Conservation (phyloP, 441 rosid genomes). For the Gossypium gossypioides region DNA sequence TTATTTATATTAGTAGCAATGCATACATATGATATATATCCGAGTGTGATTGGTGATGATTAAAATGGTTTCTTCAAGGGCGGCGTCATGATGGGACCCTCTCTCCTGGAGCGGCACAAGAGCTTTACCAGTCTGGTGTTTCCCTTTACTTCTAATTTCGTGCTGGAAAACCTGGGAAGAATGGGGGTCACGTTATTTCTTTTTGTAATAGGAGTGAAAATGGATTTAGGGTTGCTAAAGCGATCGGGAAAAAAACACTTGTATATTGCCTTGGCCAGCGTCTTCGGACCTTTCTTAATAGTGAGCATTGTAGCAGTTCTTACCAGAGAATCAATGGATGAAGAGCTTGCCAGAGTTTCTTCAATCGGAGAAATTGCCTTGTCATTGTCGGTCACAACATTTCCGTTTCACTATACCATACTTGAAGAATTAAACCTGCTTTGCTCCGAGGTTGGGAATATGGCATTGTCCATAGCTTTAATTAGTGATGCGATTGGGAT, state of each 20-base stretch:
- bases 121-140: constrained; percentile 17
- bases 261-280: constrained; percentile 26
- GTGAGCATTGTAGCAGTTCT: constrained; percentile 7
- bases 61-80: constrained; percentile 34
- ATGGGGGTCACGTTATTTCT: constrained; percentile 39
- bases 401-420: constrained; percentile 46
- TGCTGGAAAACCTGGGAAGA: constrained; percentile 39
- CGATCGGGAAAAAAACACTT: constrained; percentile 42
- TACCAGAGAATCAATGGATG: constrained; percentile 26
- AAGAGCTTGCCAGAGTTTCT: constrained; percentile 18
- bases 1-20: background rate
- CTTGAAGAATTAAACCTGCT: constrained; percentile 56
- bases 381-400: constrained; percentile 33
- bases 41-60: background rate
- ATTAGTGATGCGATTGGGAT: constrained; percentile 37
- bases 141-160: constrained; percentile 32
- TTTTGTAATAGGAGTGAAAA: constrained; percentile 44
- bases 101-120: constrained; percentile 39
- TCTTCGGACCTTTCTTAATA: constrained; percentile 21
- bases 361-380: constrained; percentile 33
- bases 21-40: background rate
- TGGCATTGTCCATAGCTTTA: constrained; percentile 42
- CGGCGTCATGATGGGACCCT: constrained; percentile 64
- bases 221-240: constrained; percentile 31
- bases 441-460: constrained; percentile 64